Base-by-base conservation (phyloP, 2,329 filamentous ascomycete species). In the Paracamarosporium sp. region DNA sequence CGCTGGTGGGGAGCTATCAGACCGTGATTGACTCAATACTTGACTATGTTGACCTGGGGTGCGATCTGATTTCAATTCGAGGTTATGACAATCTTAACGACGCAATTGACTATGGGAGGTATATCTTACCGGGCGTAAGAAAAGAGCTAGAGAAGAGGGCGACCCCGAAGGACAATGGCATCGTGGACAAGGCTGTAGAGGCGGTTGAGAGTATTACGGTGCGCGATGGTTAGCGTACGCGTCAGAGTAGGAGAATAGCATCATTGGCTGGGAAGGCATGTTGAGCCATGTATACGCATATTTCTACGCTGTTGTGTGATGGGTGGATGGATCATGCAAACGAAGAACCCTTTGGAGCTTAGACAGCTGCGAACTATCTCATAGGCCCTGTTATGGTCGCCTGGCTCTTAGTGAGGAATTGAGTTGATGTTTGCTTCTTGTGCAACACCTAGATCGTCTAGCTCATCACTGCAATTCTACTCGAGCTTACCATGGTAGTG, bases 11-110 rank as follows among this genome's bases (percentile, higher is more conserved):
- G 2, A 60, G 57, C 33, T 57, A 60, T n/a, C 60, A 62, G 44
- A 62, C 60, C 15, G 55, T 62, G 28, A 45, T 60, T 12, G 60
- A 62, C 7, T 62, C 60, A 1, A 62, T 62, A 7, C 20, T 62
- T 15, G 60, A 62, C 35, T 62, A 62, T 20, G 55, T 62, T n/a
- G 60, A 62, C 27, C 52, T 62, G 5, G 60, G 60, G 2, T 60
- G 57, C 30, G 60, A 62, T 17, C 36, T 62, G 20, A 62, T 62
- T 15, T 62, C 60, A 2, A 62, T 62, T n/a, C 54, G 60, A 12
- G 60, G 60, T 20, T 62, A 62, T n/a, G 60, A 62, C 22, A 62
- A 62, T 25, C 36, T 62, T 6, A 62, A 62, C 25, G 60, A 62
- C 30, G 60, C 57, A 30, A 58, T 62, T 17, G 60, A 62, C 15